Base-by-base conservation (phyloP, 331 rosid species). In the Ulmus americana region DNA sequence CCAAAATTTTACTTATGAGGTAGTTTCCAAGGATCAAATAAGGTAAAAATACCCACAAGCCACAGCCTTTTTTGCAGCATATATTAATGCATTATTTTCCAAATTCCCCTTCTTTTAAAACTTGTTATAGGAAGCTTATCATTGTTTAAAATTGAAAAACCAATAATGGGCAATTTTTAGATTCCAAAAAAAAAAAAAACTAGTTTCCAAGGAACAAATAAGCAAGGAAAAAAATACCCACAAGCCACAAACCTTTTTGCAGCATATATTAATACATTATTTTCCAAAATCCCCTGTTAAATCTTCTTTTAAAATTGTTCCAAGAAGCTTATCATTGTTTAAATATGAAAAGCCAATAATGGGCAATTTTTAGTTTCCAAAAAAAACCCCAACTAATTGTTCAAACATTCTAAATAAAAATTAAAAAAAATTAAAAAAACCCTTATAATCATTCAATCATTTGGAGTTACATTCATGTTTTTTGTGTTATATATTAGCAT, bases 1-100 rank as follows among this genome's bases (percentile, higher is more conserved):
- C 35, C 35, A 28, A 28, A 2, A 28, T 28, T 28, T 63, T 63
- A 69, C 79, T 64, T 70, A 76, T 75, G 55, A 79, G 66, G 61
- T 73, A 22, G 48, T 5, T 67, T 67, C 43, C 41, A 53, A 12
- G 57, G 51, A 53, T 54, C 45, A 60, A 62, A 45, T 13, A 58
- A 44, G 45, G 4, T 48, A 48, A 48, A 48, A 48, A 47, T 46
- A 28, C 47, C 16, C 52, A 8, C 47, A 7, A 52, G 42, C 40
- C 52, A 8, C 41, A 7, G 45, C 43, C 46, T 50, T 45, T 38
- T 45, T 50, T 67, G 54, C 71, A 15, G 10, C 47, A 57, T 28
- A 8, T 9, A 1, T 10, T 43, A 6, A 9, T 59, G 4, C 35
- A 28, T 28, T 10, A 38, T 28, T 50, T 28, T 54, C 10, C n/a